Conservation (phyloP, 1,139 yeast species). For the Suhomyces chickasaworum region DNA sequence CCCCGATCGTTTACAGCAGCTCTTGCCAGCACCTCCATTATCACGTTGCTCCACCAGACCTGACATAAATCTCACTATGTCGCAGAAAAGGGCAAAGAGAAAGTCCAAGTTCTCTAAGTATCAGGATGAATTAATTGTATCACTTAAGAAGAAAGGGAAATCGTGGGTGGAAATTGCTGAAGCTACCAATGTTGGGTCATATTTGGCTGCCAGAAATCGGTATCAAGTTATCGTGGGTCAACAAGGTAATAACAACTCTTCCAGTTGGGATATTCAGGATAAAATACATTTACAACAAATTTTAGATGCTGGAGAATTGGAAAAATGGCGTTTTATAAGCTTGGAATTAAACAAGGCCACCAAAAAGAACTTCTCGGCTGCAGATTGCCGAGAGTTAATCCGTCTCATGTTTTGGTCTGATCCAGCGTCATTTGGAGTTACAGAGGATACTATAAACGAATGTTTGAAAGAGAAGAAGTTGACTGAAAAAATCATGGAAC, state of each 20-base stretch:
- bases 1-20: conserved; percentile 23
- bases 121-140: conserved; percentile 68
- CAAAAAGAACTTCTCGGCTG: conserved; percentile 54
- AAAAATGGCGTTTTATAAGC: conserved; percentile 68
- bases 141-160: conserved; percentile 62
- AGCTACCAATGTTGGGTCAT: conserved; percentile 63
- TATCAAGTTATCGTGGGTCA: conserved; percentile 83
- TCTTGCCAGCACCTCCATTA: conserved; percentile 44
- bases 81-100: conserved; percentile 55
- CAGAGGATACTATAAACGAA: conserved; percentile 44
- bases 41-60: conserved; percentile 36
- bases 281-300: conserved; percentile 51
- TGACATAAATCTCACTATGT: conserved; percentile 27
- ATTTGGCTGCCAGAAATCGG: conserved; percentile 73
- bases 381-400: conserved; percentile 58
- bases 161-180: conserved; percentile 79
- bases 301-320: conserved; percentile 69
- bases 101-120: conserved; percentile 67
- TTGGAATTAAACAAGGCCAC: conserved; percentile 62
- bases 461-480: conserved; percentile 41
- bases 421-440: conserved; percentile 61
- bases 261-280: conserved; percentile 65
- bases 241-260: conserved; percentile 71
- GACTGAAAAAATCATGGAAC: conserved; percentile 40
- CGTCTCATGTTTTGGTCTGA: conserved; percentile 55